Conservation (phyloP, 2,329 filamentous ascomycete species). For the Paecilomyces variotii region DNA sequence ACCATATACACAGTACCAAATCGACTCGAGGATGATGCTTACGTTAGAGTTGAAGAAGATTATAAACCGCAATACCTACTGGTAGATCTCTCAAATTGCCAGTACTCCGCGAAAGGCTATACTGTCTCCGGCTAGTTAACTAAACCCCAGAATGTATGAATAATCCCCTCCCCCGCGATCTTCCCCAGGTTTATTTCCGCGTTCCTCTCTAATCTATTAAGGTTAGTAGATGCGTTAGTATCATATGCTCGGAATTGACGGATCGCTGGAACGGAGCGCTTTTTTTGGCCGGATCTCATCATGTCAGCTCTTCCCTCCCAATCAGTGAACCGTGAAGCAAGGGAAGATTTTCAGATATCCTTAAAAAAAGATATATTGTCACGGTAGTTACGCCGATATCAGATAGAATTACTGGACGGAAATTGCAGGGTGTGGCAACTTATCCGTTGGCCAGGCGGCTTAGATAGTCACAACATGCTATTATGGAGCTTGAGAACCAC, state of each 20-base stretch:
- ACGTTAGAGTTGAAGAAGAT: no score
- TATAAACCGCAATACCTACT: no score
- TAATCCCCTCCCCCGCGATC: background rate
- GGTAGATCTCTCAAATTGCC: background rate
- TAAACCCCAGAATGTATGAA: background rate
- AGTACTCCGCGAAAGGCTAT: background rate
- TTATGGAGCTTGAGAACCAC: no score
- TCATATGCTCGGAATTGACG: background rate
- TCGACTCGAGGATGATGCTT: no score
- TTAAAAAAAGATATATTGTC: no score
- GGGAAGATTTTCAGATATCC: no score
- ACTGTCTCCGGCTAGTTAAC: background rate
- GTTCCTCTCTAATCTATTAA: background rate
- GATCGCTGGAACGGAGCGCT: background rate
- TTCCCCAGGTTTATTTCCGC: background rate
- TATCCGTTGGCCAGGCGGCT: no score
- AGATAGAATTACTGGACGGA: no score
- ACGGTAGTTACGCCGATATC: no score
- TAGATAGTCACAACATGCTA: no score
- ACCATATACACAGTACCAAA: background rate
- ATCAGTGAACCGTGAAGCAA: background rate
- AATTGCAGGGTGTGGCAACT: no score
- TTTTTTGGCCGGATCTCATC: background rate
- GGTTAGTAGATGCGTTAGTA: background rate
- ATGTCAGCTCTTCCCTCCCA: background rate